Percentiles rank a stretch among this genome's conserved stretches.
Conservation (phyloP, 2,329 filamentous ascomycete species). For the Pseudogymnoascus sp. region DNA sequence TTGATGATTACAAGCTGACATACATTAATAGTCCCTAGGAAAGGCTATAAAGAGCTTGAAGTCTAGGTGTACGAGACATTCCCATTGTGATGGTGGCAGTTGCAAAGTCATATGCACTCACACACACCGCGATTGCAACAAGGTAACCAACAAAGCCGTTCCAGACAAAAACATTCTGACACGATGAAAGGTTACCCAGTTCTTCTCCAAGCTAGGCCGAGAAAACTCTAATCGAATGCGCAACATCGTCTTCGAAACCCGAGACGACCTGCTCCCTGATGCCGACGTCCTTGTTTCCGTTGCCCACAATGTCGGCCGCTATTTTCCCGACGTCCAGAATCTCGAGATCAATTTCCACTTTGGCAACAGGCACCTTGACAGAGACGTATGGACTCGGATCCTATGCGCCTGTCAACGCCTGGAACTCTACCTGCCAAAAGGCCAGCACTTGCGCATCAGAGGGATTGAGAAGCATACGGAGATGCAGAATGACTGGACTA, state of each 20-base stretch:
- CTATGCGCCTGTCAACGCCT: neutral
- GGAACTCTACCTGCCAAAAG: neutral
- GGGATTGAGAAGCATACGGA: slow-evolving; percentile 6
- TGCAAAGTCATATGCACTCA: neutral
- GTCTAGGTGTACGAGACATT: neutral
- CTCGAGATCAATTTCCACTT: slow-evolving; percentile 8
- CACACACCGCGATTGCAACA: neutral
- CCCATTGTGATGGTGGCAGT: neutral
- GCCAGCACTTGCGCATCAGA: slow-evolving; percentile 1
- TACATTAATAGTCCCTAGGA: neutral
- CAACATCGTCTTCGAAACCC: slow-evolving; percentile 3
- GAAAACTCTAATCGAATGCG: neutral
- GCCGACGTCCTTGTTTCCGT: slow-evolving; percentile 2
- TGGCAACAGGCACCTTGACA: neutral
- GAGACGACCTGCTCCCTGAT: neutral
- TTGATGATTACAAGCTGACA: neutral
- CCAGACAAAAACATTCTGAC: neutral
- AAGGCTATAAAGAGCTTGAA: neutral
- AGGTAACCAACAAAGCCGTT: neutral
- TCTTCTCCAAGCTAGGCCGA: neutral
- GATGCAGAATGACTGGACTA: slow-evolving; percentile 5
- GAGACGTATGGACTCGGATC: neutral
- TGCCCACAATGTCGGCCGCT: slow-evolving; percentile 3
- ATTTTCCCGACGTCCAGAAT: slow-evolving; percentile 8
- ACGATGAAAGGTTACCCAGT: slow-evolving; percentile 1